Percentiles rank a stretch among this genome's conserved stretches.
Conservation (phyloP, 768 basidiomycete species). For the Cystobasidium ongulense region DNA sequence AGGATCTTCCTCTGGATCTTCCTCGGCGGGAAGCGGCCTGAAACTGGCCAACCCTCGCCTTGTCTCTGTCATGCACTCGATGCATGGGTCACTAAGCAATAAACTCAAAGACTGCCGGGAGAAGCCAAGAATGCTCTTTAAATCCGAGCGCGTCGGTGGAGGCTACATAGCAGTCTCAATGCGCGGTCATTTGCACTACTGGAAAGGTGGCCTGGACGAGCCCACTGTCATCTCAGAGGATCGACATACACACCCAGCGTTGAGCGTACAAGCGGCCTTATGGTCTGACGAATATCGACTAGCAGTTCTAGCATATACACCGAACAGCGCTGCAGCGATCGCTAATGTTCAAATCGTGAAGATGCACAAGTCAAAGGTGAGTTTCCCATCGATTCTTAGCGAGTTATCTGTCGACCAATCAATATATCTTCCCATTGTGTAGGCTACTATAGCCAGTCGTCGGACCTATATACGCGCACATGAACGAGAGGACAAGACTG, state of each 20-base stretch:
- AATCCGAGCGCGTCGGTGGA: background rate
- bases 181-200: conserved; percentile 3
- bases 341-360: background rate
- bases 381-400: background rate
- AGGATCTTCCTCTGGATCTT: background rate
- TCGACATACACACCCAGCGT: background rate
- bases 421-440: background rate
- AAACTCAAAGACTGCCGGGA: background rate
- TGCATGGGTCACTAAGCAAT: background rate
- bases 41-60: background rate
- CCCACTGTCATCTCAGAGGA: background rate
- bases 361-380: background rate
- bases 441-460: background rate
- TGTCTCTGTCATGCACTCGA: background rate
- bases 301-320: background rate
- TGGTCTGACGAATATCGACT: conserved; percentile 4
- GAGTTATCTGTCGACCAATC: background rate
- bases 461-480: background rate
- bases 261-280: conserved; percentile 7
- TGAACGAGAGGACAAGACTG: background rate
- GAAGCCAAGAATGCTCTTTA: conserved; percentile 9
- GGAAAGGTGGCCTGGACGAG: background rate
- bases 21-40: background rate
- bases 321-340: background rate
- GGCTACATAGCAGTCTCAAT: conserved; percentile 15